phyloP scores from a whole-genome alignment of 1,284 basidiomycete species.

The Boletus semigastroideus region DNA sequence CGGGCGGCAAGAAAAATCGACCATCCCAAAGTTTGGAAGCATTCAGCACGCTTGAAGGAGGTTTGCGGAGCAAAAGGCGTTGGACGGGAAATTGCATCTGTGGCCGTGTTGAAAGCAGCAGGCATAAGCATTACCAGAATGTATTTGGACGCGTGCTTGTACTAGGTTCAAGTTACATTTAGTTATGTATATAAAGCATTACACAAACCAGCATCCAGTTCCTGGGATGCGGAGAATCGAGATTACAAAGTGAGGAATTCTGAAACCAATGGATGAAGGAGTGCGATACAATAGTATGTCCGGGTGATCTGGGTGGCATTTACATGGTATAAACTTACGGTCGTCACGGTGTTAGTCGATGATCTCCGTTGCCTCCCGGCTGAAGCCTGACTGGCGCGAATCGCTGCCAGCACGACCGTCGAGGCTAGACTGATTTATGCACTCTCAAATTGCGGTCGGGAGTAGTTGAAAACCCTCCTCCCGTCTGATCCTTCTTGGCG shows the following conservation, averaged over 20 bases:
- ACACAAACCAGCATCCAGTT: slow-evolving; percentile 18
- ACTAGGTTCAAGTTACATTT: too few species aligned
- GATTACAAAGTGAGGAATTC: background rate
- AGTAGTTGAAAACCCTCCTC: background rate
- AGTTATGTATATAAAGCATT: background rate
- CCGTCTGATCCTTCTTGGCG: slow-evolving; percentile 5
- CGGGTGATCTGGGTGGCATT: background rate
- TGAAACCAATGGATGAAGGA: background rate
- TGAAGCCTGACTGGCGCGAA: slow-evolving; percentile 8
- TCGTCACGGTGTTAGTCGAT: slow-evolving; percentile 5
- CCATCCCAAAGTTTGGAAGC: too few species aligned
- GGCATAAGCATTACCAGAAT: too few species aligned
- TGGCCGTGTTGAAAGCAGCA: slow-evolving; percentile 1
- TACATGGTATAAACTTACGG: background rate
- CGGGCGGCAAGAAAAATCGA: too few species aligned
- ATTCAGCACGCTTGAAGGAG: slow-evolving; percentile 2
- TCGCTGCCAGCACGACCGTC: background rate
- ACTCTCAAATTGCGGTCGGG: background rate
- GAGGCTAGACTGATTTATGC: background rate
- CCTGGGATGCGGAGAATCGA: slow-evolving; percentile 17
- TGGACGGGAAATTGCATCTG: slow-evolving; percentile 3
- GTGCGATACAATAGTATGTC: background rate
- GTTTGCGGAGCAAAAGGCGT: slow-evolving; percentile 10
- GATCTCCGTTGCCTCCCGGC: slow-evolving; percentile 24
- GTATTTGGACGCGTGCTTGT: too few species aligned